These are phyloP conservation scores for Chiua virens DNA, from an alignment of 768 basidiomycete genomes.

Conservation along the genomic window DNA sequence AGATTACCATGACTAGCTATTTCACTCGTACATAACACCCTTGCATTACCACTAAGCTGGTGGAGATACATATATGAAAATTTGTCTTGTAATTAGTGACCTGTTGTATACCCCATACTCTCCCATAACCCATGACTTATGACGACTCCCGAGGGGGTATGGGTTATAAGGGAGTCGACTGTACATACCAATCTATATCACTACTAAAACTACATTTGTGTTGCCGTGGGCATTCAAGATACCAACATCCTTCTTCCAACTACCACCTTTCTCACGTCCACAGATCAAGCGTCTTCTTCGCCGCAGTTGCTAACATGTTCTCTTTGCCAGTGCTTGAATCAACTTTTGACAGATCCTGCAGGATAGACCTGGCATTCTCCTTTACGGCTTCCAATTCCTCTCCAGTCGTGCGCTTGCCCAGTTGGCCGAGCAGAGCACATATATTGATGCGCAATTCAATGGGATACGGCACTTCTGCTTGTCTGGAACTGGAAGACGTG, in stretches of 20 bases:
- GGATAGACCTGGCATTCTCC: constrained; percentile 46
- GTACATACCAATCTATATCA: background rate
- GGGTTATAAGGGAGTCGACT: no score
- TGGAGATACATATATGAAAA: no score
- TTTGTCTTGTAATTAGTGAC: no score
- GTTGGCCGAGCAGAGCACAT: constrained; percentile 68
- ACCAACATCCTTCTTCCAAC: background rate
- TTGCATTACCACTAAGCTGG: no score
- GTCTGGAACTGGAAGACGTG: constrained; percentile 43
- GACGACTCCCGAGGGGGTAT: no score
- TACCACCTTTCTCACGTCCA: constrained; percentile 29
- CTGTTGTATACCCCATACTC: no score
- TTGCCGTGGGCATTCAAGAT: background rate
- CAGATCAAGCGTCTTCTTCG: constrained; percentile 42
- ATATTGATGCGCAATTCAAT: constrained; percentile 76
- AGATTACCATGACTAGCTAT: no score
- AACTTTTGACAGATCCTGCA: constrained; percentile 49
- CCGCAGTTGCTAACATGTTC: constrained; percentile 37
- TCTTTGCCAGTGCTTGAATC: constrained; percentile 34
- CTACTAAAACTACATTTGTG: background rate
- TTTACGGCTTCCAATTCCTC: constrained; percentile 51
- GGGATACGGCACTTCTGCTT: constrained; percentile 46
- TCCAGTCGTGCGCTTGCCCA: constrained; percentile 52
- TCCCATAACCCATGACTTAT: no score
- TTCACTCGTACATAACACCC: no score